These are phyloP conservation scores for Aspergillus sp. DNA, from an alignment of 2,329 filamentous ascomycete genomes.

Conservation along the genomic window DNA sequence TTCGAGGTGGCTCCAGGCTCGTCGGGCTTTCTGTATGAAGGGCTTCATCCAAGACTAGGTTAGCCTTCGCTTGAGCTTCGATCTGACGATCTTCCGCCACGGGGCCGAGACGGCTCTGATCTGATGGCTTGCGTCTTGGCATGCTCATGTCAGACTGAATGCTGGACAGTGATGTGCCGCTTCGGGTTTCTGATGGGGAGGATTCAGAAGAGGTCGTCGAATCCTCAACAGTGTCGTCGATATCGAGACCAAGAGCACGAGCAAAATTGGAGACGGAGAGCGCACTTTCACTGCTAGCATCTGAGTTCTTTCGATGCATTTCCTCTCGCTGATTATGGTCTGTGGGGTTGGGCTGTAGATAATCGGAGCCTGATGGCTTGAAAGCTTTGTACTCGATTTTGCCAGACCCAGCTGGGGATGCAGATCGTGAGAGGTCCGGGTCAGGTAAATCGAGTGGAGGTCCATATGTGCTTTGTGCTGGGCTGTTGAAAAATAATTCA, in stretches of 20 bases:
- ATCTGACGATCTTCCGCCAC: constrained; percentile 61
- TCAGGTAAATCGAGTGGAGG: constrained; percentile 27
- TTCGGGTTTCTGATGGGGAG: constrained; percentile 62
- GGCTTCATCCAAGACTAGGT: constrained; percentile 32
- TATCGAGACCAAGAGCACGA: constrained; percentile 51
- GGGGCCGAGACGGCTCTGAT: constrained; percentile 52
- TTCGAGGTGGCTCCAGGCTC: constrained; percentile 35
- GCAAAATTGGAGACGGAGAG: constrained; percentile 46
- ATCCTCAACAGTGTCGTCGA: constrained; percentile 67
- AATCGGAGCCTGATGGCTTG: constrained; percentile 21
- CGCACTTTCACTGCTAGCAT: constrained; percentile 36
- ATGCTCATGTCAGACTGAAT: constrained; percentile 51
- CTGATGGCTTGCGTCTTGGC: constrained; percentile 35
- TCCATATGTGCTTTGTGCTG: constrained; percentile 22
- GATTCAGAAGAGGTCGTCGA: constrained; percentile 70
- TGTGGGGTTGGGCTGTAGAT: constrained; percentile 27
- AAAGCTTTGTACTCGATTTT: constrained; percentile 28
- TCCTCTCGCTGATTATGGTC: constrained; percentile 13
- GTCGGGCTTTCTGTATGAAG: constrained; percentile 40
- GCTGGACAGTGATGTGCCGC: constrained; percentile 66
- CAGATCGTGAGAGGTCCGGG: constrained; percentile 24
- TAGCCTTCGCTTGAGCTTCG: constrained; percentile 21
- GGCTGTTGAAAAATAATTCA: constrained; percentile 28
- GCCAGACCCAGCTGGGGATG: constrained; percentile 18
- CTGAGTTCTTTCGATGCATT: constrained; percentile 30